Conservation (phyloP, 2,329 filamentous ascomycete genomes). For the Scopulariopsis brevicaulis region DNA sequence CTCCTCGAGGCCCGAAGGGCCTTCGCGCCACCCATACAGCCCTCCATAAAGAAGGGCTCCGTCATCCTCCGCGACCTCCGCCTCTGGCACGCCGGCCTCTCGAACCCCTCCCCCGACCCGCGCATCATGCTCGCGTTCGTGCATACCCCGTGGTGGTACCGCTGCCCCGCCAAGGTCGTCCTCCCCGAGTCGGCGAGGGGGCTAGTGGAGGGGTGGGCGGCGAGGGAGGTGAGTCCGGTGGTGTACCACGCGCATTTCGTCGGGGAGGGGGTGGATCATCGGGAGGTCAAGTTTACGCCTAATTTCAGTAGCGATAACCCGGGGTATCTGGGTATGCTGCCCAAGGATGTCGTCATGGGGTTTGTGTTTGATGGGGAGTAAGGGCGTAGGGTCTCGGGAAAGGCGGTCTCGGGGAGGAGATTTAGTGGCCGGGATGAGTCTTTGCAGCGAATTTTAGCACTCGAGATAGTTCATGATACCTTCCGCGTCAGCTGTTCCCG, state of each 20-base stretch:
- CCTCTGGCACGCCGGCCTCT: conserved; percentile 11
- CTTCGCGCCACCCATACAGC: conserved; percentile 6
- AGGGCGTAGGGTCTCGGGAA: background rate
- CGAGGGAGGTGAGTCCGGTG: conserved; percentile 1
- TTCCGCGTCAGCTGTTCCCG: no score
- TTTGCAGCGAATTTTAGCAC: no score
- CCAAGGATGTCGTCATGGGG: conserved; percentile 4
- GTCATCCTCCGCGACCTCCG: conserved; percentile 10
- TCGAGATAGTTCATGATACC: no score
- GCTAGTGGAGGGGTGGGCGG: conserved; percentile 5
- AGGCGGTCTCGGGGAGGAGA: background rate
- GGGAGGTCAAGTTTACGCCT: conserved; percentile 13
- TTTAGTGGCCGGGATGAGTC: no score
- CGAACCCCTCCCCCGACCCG: conserved; percentile 7
- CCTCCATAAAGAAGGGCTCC: conserved; percentile 9
- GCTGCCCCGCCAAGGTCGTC: conserved; percentile 7
- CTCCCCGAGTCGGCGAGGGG: conserved; percentile 4
- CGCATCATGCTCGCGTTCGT: conserved; percentile 13
- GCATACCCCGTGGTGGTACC: conserved; percentile 7
- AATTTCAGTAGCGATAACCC: conserved; percentile 13
- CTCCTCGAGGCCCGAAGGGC: conserved; percentile 3
- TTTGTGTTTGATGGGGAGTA: conserved; percentile 1
- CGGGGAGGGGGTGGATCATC: conserved; percentile 11
- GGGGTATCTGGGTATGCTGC: conserved; percentile 10
- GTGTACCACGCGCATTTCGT: conserved; percentile 10